Conservation (phyloP, 208 protist genomes). For the Angomonas desouzai region DNA sequence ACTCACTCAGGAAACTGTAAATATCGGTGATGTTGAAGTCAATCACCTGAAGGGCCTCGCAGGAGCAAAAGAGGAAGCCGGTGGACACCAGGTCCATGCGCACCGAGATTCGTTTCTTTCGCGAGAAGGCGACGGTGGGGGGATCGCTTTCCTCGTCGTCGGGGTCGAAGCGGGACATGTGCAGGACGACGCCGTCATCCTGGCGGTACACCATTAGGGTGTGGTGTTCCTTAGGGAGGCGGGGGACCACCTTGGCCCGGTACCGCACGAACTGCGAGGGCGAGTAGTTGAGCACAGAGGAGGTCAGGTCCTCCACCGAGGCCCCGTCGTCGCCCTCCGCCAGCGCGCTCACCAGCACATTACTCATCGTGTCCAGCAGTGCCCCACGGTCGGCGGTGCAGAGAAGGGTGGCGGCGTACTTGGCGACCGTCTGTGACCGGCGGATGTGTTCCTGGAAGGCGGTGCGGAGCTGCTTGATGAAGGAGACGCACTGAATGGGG, state of each 20-base stretch:
- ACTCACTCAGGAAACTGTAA: slow-evolving; percentile 57
- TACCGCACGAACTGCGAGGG: slow-evolving; percentile 22
- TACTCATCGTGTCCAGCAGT: slow-evolving; percentile 57
- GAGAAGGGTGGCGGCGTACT: slow-evolving; percentile 80
- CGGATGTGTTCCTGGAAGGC: slow-evolving; percentile 59
- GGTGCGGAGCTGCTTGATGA: slow-evolving; percentile 58
- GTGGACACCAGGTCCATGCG: slow-evolving; percentile 76
- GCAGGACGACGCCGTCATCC: slow-evolving; percentile 57
- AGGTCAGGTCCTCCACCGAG: slow-evolving; percentile 17
- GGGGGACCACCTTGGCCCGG: slow-evolving; percentile 28
- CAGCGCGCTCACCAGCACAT: slow-evolving; percentile 47
- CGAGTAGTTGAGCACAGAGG: slow-evolving; percentile 11
- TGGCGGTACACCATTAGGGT: slow-evolving; percentile 73
- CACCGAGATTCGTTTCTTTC: slow-evolving; percentile 38
- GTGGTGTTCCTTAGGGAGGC: slow-evolving; percentile 42
- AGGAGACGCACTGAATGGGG: slow-evolving; percentile 63
- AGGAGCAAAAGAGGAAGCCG: slow-evolving; percentile 69
- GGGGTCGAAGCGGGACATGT: slow-evolving; percentile 54
- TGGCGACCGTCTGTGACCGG: slow-evolving; percentile 48
- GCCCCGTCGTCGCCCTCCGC: slow-evolving; percentile 23
- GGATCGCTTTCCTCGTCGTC: slow-evolving; percentile 40
- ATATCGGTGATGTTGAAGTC: slow-evolving; percentile 64
- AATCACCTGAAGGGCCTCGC: slow-evolving; percentile 61
- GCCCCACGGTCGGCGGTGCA: slow-evolving; percentile 47
- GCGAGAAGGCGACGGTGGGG: slow-evolving; percentile 43